Evolutionary conservation across 2,329 filamentous ascomycete species (phyloP).

Genomic region (Pezicula radicicola): DNA sequence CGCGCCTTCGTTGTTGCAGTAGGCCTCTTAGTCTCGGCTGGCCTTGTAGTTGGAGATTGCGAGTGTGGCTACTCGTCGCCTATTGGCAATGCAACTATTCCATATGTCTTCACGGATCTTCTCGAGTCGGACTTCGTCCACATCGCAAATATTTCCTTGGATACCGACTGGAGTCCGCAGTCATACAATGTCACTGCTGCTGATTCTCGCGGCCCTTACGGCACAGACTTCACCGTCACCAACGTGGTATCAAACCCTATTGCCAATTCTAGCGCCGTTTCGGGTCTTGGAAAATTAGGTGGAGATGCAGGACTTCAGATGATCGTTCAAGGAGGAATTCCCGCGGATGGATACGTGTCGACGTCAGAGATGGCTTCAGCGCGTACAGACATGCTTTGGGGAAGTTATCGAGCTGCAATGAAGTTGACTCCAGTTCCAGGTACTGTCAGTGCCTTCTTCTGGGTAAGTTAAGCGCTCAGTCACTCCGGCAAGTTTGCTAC

Average conservation of each 20-base stretch:
- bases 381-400: constrained; percentile 63
- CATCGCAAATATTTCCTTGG: constrained; percentile 41
- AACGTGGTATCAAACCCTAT: constrained; percentile 57
- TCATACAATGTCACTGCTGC: constrained; percentile 61
- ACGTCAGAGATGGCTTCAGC: constrained; percentile 62
- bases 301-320: constrained; percentile 53
- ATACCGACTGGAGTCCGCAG: constrained; percentile 64
- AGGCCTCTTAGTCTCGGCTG: constrained; percentile 3
- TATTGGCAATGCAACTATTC: constrained; percentile 33
- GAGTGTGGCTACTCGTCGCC: constrained; percentile 69
- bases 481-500: too few species aligned
- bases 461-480: constrained; percentile 44
- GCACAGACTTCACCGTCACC: constrained; percentile 55
- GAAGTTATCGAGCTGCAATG: constrained; percentile 63
- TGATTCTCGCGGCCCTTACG: constrained; percentile 59
- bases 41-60: constrained; percentile 46
- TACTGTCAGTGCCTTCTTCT: constrained; percentile 79
- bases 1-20: constrained; percentile 8
- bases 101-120: constrained; percentile 62
- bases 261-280: constrained; percentile 36
- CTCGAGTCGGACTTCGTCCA: constrained; percentile 71
- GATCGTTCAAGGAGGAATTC: constrained; percentile 43
- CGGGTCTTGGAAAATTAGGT: constrained; percentile 40
- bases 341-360: constrained; percentile 49
- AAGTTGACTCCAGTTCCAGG: constrained; percentile 45